phyloP scores from a whole-genome alignment of 768 basidiomycete genomes.

The Chalciporus piperatus region DNA sequence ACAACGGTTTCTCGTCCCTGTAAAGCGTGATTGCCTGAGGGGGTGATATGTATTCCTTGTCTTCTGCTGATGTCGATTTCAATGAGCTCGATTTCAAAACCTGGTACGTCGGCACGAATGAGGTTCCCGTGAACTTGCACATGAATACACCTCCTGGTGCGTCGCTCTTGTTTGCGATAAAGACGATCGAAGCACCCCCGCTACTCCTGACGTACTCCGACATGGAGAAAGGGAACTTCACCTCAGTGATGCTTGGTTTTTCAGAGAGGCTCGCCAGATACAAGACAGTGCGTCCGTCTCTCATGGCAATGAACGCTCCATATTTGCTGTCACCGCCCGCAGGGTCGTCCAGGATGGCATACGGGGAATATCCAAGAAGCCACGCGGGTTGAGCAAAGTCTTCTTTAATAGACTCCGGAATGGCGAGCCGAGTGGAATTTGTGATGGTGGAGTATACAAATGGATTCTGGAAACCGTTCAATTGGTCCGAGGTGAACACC shows the following conservation, averaged over 20 bases:
- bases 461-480: slow-evolving; percentile 58
- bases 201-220: neutral
- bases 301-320: slow-evolving; percentile 31
- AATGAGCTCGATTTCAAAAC: slow-evolving; percentile 10
- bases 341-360: slow-evolving; percentile 19
- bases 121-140: slow-evolving; percentile 5
- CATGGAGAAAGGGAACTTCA: neutral
- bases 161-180: slow-evolving; percentile 6
- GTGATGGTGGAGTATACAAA: slow-evolving; percentile 23
- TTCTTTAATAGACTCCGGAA: slow-evolving; percentile 20
- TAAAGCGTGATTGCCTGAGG: slow-evolving; percentile 6
- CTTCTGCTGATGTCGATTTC: slow-evolving; percentile 5
- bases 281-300: slow-evolving; percentile 30
- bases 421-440: slow-evolving; percentile 22
- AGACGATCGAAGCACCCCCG: slow-evolving; percentile 9
- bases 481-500: slow-evolving; percentile 55
- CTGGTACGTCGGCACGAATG: neutral
- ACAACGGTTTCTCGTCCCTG: slow-evolving; percentile 28
- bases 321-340: slow-evolving; percentile 3
- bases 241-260: neutral
- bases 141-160: slow-evolving; percentile 1
- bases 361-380: slow-evolving; percentile 18
- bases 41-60: slow-evolving; percentile 9
- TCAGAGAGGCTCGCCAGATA: slow-evolving; percentile 27
- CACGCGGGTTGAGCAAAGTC: slow-evolving; percentile 26